Base-by-base conservation (phyloP, 345 rosid genomes). In the Dipteronia dyeriana region DNA sequence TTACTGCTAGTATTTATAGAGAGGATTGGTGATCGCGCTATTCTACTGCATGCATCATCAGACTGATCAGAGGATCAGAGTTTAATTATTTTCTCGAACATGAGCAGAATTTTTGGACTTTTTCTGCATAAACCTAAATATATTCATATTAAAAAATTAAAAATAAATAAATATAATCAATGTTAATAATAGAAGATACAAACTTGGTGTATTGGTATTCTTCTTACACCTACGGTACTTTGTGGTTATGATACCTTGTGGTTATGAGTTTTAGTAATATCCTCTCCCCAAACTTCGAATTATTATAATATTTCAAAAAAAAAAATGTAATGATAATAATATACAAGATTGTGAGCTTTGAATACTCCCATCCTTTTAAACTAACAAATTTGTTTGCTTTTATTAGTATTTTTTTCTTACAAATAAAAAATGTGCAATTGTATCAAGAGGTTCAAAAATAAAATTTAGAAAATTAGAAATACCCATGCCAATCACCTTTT, bases 61-160 rank as follows among this genome's bases (percentile, higher is more conserved):
- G 73, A 25, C 19, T 34, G 10, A 70, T 26, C 29, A 34, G 38
- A 4, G 38, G 6, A 34, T 49, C 54, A 14, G 2, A 63, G 49
- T 47, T 0, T 34, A 3, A 34, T 57, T 20, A 23, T 56, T 66
- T 71, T 26, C 66, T 20, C 49, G 9, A 47, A 26, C 10, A 16
- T 17, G 25, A 25, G 77, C 70, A 43, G 61, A 6, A 45, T 49
- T 62, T 74, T 66, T 45, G 25, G 57, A 62, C 65, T 70, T 57
- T 54, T 71, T 66, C 56, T 8, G 2, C 17, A 0, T 25, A 68
- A 43, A 41, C 9, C 26, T 20, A 5, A 5, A 11, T 43, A 56
- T 56, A 19, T 19, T 57, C 10, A 11, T 57, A 22, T 59, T 3
- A 22, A 59, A 57, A 59, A n/a, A 59, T 4, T 4, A 51, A 7